Base-by-base conservation (phyloP, 768 basidiomycete genomes). In the Mycena albidolilacea region DNA sequence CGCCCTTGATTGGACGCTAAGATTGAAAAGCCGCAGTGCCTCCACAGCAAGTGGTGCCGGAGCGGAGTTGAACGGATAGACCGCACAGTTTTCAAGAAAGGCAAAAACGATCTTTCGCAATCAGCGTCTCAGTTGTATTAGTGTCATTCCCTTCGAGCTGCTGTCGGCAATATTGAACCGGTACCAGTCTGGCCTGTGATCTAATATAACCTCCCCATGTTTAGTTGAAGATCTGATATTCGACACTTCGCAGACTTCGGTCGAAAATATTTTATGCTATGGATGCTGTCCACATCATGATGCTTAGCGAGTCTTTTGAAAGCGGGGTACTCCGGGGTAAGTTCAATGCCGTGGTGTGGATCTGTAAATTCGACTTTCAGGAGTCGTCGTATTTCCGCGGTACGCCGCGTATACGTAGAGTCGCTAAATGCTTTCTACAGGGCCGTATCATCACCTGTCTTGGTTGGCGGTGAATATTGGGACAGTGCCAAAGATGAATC, bases 311-410 rank as follows among this genome's bases (percentile, higher is more conserved):
- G 35, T 38, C 57, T 58, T 58, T 35, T 35, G 3, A 38, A 58
- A 38, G 57, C 37, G 57, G 57, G 57, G 57, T 58, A 58, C 17
- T 38, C 37, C 57, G 57, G 57, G 57, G 57, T 58, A 58, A 10
- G 35, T 21, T 7, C 21, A 58, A 58, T 17, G 19, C 15, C 21
- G 38, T 58, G 19, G 11, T 39, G 57, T 38, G 57, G 55, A 35
- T 57, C 55, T 30, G 11, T 2, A 35, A 57, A 9, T 43, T n/a
- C n/a, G 7, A 21, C 21, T 55, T 55, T 30, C 21, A 55, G 30
- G 52, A 50, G 19, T 15, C 48, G 6, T 19, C n/a, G 19, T 50
- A n/a, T 7, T 7, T 50, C 35, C 14, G 5, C 9, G 30, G 30
- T 30, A 30, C 3, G 30, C 30, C 30, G 30, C 30, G 30, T 30